Evolutionary conservation across 2,329 filamentous ascomycete species (phyloP), one percentile per base, ranked within the genome.

Genomic region (Aspergillus fructus): DNA sequence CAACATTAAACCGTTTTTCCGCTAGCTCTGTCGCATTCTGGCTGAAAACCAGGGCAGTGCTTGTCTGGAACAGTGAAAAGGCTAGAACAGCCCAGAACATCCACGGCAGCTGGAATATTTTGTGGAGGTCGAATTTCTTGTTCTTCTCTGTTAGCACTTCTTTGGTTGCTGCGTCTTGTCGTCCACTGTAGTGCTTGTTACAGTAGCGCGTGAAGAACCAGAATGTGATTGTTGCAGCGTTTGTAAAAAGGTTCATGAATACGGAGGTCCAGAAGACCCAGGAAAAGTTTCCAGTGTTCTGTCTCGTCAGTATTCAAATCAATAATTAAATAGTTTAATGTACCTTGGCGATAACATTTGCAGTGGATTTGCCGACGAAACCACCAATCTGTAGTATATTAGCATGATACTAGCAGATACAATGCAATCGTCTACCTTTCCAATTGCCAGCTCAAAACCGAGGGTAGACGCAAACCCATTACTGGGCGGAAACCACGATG

Each of bases 241-340:
- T 87, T 8, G 84, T 86, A 60, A 87, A 87, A 2, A 87, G 56
- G 57, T 87, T 86, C 81, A 87, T 86, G 63, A 85, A 83, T 0
- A 87, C 83, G 0, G 90, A 78, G 9, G 80, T 80, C 85, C 85
- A 87, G 64, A 81, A 87, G 0, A 83, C 82, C 83, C 84, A 87
- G 52, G 80, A 79, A 46, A 87, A 87, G 63, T 87, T 78, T 0
- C 84, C 83, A 0, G 81, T 83, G 12, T 80, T 59, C 24, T 49
- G 9, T 30, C 27, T 30, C 27, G 27, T 30, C 3, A 30, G 27
- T 1, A 30, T 30, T 30, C 27, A 30, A 11, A 8, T 11, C 27
- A 12, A 11, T 30, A 9, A 30, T 11, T 27, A 9, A 27, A 21
- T 30, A 9, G 8, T 11, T 30, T 30, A 11, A 8, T 30, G 3